Conservation (phyloP, 768 basidiomycete species). For the Mycena albidolilacea region DNA sequence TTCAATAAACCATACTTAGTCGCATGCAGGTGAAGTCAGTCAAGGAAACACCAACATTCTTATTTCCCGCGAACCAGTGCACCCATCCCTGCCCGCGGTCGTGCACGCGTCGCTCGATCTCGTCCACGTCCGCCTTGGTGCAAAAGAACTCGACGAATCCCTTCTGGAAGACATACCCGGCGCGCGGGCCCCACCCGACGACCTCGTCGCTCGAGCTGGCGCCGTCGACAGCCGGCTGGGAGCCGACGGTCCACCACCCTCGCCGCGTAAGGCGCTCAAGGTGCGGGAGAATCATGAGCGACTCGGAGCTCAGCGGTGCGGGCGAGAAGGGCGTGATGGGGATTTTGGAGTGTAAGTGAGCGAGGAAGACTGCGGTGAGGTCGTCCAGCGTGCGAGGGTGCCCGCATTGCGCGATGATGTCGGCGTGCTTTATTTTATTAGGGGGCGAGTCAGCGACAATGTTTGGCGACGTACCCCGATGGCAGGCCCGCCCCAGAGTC, state of each 20-base stretch:
- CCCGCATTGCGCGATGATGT: conserved; percentile 83
- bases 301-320: conserved; percentile 85
- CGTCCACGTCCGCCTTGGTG: conserved; percentile 68
- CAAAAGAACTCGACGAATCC: conserved; percentile 98
- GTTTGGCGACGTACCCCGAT: conserved; percentile 61
- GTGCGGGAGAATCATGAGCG: conserved; percentile 82
- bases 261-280: conserved; percentile 81
- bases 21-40: background rate
- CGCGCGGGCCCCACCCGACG: conserved; percentile 94
- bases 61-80: conserved; percentile 90
- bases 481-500: conserved; percentile 81
- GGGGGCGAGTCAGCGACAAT: background rate
- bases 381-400: conserved; percentile 75
- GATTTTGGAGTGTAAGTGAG: conserved; percentile 82
- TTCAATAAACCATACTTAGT: conserved; percentile 44
- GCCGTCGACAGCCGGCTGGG: conserved; percentile 94
- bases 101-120: conserved; percentile 70
- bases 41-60: conserved; percentile 64
- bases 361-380: conserved; percentile 84
- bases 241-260: conserved; percentile 97
- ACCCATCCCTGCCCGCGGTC: conserved; percentile 75
- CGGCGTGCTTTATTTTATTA: conserved; percentile 61
- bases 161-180: conserved; percentile 98
- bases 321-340: conserved; percentile 91
- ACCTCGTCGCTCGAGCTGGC: conserved; percentile 79